Evolutionary conservation across 495 filamentous ascomycete genomes (phyloP), one percentile per base, ranked within the genome.

Genomic region (Penicillium fimorum): DNA sequence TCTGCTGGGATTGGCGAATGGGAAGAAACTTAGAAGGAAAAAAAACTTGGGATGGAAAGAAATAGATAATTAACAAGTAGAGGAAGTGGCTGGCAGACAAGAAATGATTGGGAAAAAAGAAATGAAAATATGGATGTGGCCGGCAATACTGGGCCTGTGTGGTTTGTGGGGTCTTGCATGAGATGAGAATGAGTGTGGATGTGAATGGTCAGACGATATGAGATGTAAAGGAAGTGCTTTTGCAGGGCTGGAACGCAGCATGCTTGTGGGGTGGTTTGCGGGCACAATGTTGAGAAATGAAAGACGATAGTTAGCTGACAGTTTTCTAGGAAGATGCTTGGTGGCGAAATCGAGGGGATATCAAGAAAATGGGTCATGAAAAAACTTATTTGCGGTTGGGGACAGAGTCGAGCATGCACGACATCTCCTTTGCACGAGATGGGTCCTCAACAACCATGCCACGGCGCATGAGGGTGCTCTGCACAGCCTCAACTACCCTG

Each of bases 401-500:
- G 18, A 69, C 64, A 1, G 55, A 62, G 30, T 76, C 72, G 10
- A 78, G 62, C 8, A 74, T 65, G 8, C 61, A 60, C 2, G 63
- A 47, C 86, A 93, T 90, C 72, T 84, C 87, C 70, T 78, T 82
- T 56, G 73, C 82, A 61, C 77, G 86, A 71, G 57, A 52, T 10
- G 70, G 62, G 55, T 94, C 88, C 40, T 81, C 76, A n/a, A 94
- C 80, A 20, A 94, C 73, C 47, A 93, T 69, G 3, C 78, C 80
- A 13, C 83, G 79, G 37, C 69, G 69, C 59, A 69, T 70, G 60
- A 92, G 82, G 8, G 87, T 76, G 5, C 75, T 72, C 45, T 83
- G 75, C 42, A 97, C 76, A 4, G 84, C 82, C 32, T 90, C 88
- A n/a, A 96, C 79, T 7, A 96, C 87, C 60, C 84, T 84, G 62